A percentile compares a stretch with the other conserved stretches of the same genome.
Evolutionary conservation across 805 yeast species (phyloP).

Genomic region (Candida xyloterini): DNA sequence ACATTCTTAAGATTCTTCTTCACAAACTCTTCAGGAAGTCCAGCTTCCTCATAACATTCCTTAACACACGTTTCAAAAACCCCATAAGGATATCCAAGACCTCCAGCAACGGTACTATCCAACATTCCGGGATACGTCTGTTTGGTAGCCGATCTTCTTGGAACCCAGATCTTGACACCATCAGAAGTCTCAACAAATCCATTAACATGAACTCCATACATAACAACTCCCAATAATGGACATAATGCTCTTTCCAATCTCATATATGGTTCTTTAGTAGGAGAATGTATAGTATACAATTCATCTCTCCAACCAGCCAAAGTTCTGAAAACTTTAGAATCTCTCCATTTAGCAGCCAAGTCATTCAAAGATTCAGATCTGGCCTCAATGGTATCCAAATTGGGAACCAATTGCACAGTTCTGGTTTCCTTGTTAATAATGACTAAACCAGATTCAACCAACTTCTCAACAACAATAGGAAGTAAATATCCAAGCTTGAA

Average conservation of each 20-base stretch:
- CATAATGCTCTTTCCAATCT: conserved; percentile 78
- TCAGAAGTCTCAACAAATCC: conserved; percentile 52
- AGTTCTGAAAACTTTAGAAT: conserved; percentile 35
- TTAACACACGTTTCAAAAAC: conserved; percentile 74
- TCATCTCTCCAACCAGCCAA: conserved; percentile 84
- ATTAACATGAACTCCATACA: conserved; percentile 86
- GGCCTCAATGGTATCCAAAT: conserved; percentile 37
- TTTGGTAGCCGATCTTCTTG: conserved; percentile 72
- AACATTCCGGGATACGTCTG: conserved; percentile 88
- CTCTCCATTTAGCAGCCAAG: conserved; percentile 43
- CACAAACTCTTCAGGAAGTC: conserved; percentile 55
- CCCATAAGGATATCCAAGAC: conserved; percentile 79
- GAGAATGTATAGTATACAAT: conserved; percentile 66
- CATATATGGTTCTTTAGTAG: conserved; percentile 55
- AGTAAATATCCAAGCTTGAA: conserved; percentile 40
- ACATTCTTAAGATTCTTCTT: conserved; percentile 40
- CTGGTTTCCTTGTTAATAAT: conserved; percentile 26
- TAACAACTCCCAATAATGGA: conserved; percentile 77
- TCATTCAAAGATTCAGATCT: conserved; percentile 40
- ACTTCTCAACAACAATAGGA: conserved; percentile 32
- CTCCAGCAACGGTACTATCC: conserved; percentile 96
- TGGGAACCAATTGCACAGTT: conserved; percentile 30
- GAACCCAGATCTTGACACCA: conserved; percentile 70
- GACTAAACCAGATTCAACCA: conserved; percentile 23
- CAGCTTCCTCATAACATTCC: conserved; percentile 91